Evolutionary conservation across 1,284 basidiomycete species (phyloP), one percentile per base, ranked within the genome.

Genomic region (Trichosporon coremiiforme): DNA sequence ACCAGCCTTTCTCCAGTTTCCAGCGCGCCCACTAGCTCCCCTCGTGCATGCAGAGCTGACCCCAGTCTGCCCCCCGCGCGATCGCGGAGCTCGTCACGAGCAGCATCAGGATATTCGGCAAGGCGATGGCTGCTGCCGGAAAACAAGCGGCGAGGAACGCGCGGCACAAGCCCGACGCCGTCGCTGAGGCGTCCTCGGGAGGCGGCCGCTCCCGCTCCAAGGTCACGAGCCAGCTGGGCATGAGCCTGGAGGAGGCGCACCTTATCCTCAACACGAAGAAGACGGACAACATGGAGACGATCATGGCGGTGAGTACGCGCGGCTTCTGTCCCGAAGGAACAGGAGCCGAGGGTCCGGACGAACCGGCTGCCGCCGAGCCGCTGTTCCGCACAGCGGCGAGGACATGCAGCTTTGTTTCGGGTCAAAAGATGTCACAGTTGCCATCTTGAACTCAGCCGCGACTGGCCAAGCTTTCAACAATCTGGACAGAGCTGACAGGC

Each of bases 241-340:
- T 99, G 95, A 95, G 94, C 25, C 79, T 97, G 74, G 96, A 98
- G 75, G 97, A 99, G 85, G 97, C 97, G 29, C 90, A 91, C 76
- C 85, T 98, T 71, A 95, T 99, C 79, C 85, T 99, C 75, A 98
- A 99, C 81, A 86, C 90, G 55, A 97, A 95, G 84, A 89, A 89
- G 67, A 91, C 87, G 38, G 90, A 91, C 29, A 77, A 86, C 0
- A 81, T 91, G 80, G 91, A 94, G 78, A 85, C 84, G 68, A 85
- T 95, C 29, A 78, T 91, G 65, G 90, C 90, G 86, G 95, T 92
- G 78, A 79, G 87, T 84, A 17, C 5, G 22, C n/a, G n/a, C n/a
- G 13, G 38, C 38, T 41, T 41, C n/a, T n/a, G n/a, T n/a, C n/a
- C n/a, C n/a, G n/a, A n/a, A n/a, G 38, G 38, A 41, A 12, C 38